Base-by-base conservation (phyloP, 176 grass and related monocot genomes). In the Avena atlantica region DNA sequence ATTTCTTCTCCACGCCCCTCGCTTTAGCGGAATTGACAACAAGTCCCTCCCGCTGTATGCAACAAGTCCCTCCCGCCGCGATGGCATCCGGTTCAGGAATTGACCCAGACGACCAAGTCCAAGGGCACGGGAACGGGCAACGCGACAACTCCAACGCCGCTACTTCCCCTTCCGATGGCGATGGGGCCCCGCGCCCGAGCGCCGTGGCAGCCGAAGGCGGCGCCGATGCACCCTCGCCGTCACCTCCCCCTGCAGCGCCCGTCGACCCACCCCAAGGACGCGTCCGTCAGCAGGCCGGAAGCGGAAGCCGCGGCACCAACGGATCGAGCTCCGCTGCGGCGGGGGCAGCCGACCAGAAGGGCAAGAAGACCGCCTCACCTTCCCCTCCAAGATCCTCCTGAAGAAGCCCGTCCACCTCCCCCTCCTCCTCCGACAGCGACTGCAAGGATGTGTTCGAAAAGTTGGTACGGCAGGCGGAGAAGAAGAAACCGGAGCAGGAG, bases 1-100 rank as follows among this genome's bases (percentile, higher is more conserved):
- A 9, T 70, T 85, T 88, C 85, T 76, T 84, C 76, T 55, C 52
- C 52, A 55, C 52, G 5, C 52, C 52, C 31, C 52, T 55, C 52
- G 17, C 15, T 17, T 55, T 55, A 55, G 15, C 52, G 14, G 52
- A 55, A 55, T 55, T 29, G 27, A 29, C 27, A 29, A 3, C 31
- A 31, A 31, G 31, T n/a, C 40, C 21, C 40, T 50, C 0, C 37
- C 6, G 1, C 37, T 42, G 37, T 42, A 42, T 55, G 52, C 52
- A 14, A 15, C 52, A 55, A 16, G 52, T 17, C 16, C 6, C 15
- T 55, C 42, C 61, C 59, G 13, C 50, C 29, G 36, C 66, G 20
- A 83, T 83, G 81, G 16, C n/a, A 5, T 24, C 81, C 66, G 20
- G 81, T 40, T 21, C 81, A 19, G 19, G 49, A 83, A 42, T 23